Evolutionary conservation across 768 basidiomycete genomes (phyloP), one percentile per base, ranked within the genome.

Genomic region (Gloeostereum incarnatum): DNA sequence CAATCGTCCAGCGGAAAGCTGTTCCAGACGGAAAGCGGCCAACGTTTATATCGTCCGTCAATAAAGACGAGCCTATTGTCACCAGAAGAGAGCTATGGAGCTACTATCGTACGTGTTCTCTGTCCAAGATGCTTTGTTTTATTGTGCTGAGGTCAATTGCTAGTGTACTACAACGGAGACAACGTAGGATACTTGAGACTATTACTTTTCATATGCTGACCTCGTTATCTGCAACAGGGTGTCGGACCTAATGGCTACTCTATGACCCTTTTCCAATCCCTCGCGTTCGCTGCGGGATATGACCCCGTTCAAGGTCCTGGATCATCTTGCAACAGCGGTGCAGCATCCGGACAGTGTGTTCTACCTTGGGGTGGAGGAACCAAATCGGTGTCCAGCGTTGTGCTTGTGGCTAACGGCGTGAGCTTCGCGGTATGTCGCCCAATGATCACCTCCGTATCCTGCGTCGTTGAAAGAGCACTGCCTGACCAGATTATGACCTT

Each of bases 131-230:
- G 31, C 22, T 22, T n/a, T 18, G 19, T 38, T 14, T 36, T 20
- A 40, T n/a, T 8, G 24, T 20, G 23, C 19, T 20, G 16, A 30
- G 35, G 33, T 19, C 38, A 25, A 7, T 17, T 14, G 2, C 32
- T 38, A 88, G 85, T 87, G 41, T 87, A 87, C 50, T 83, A 78
- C 57, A 89, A 87, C 41, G 85, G 84, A 37, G 75, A 86, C 45
- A 86, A 84, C 55, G 81, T 82, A 46, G n/a, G 68, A 11, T 20
- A 39, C 14, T 37, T 33, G 26, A 19, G 19, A 3, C 11, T 4
- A 16, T 20, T 18, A 19, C 21, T 22, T 18, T 11, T 18, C 34
- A 36, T 13, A 38, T 47, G 31, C 41, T 23, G 7, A 30, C 8
- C 26, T 20, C 18, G 14, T 16, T 21, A 20, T 20, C 4, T 46